These are phyloP conservation scores for Bathelium albidoporum DNA, from an alignment of 495 filamentous ascomycete genomes.

Conservation along the genomic window DNA sequence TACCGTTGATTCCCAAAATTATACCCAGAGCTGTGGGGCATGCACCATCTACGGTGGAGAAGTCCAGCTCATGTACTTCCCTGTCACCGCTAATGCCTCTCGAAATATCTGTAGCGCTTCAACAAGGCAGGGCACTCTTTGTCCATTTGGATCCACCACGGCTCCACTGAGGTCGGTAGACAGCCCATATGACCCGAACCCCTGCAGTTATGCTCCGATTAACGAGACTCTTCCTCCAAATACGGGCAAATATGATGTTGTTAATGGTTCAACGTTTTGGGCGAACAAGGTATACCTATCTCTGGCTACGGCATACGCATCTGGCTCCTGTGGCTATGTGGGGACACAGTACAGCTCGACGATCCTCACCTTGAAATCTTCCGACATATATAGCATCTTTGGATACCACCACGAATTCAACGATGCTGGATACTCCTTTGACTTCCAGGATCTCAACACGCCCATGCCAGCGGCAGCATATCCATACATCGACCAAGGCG, in stretches of 20 bases:
- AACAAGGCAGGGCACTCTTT: neutral
- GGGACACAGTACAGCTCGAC: neutral
- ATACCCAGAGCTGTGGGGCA: conserved; percentile 3
- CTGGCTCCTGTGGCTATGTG: conserved; percentile 5
- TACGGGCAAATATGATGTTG: conserved; percentile 4
- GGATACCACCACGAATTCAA: conserved; percentile 3
- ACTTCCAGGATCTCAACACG: conserved; percentile 13
- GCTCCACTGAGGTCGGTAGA: neutral
- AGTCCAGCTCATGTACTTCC: conserved; percentile 7
- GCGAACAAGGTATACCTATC: conserved; percentile 9
- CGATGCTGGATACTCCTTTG: conserved; percentile 6
- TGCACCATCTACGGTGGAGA: neutral
- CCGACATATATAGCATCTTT: conserved; percentile 8
- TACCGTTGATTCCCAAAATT: neutral
- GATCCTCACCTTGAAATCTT: conserved; percentile 2
- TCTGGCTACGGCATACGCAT: conserved; percentile 4
- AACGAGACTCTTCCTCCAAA: conserved; percentile 1
- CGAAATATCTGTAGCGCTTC: conserved; percentile 6
- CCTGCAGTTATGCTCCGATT: conserved; percentile 2
- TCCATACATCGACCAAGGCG: neutral
- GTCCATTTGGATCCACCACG: conserved; percentile 8
- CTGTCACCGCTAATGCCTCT: conserved; percentile 6
- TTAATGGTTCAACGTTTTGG: conserved; percentile 2
- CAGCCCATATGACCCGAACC: neutral
- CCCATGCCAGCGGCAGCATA: conserved; percentile 11